phyloP scores from a whole-genome alignment of 768 basidiomycete species.

The Tylopilus cervinicoccineus region DNA sequence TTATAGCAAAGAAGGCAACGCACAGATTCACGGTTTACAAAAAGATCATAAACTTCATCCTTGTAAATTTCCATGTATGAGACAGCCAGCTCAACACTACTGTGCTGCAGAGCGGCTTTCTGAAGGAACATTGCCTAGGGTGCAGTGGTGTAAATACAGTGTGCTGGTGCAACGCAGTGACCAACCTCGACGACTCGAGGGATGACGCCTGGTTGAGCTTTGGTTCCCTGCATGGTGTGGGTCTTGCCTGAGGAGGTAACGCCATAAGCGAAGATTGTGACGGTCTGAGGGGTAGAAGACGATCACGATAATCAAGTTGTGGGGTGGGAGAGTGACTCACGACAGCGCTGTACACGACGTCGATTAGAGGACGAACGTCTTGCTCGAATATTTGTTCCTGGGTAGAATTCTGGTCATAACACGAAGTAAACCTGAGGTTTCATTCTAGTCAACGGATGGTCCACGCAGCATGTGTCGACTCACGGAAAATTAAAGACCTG shows the following conservation, averaged over 20 bases:
- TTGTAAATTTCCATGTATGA: conserved; percentile 92
- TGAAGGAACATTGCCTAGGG: conserved; percentile 57
- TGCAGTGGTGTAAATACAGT: background rate
- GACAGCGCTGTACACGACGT: conserved; percentile 72
- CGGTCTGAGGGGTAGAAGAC: conserved; percentile 45
- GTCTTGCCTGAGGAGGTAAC: conserved; percentile 92
- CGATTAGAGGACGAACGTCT: conserved; percentile 75
- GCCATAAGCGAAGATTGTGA: conserved; percentile 88
- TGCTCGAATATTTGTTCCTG: conserved; percentile 76
- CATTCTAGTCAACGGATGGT: conserved; percentile 2
- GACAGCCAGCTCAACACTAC: conserved; percentile 47
- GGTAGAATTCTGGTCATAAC: conserved; percentile 64
- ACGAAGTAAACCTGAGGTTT: conserved; percentile 60
- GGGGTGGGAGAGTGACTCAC: conserved; percentile 38
- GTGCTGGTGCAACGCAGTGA: background rate
- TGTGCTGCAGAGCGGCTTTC: conserved; percentile 35
- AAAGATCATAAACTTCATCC: conserved; percentile 85
- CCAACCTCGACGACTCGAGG: conserved; percentile 72
- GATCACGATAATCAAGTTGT: background rate
- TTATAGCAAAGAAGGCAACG: conserved; percentile 20
- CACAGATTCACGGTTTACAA: conserved; percentile 68
- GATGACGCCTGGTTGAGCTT: conserved; percentile 75
- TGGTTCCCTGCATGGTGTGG: conserved; percentile 87
- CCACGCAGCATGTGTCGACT: conserved; percentile 18
- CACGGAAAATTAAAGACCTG: conserved; percentile 81